These are phyloP conservation scores for Myrica gale DNA, from an alignment of 306 rosid species.

Conservation along the genomic window DNA sequence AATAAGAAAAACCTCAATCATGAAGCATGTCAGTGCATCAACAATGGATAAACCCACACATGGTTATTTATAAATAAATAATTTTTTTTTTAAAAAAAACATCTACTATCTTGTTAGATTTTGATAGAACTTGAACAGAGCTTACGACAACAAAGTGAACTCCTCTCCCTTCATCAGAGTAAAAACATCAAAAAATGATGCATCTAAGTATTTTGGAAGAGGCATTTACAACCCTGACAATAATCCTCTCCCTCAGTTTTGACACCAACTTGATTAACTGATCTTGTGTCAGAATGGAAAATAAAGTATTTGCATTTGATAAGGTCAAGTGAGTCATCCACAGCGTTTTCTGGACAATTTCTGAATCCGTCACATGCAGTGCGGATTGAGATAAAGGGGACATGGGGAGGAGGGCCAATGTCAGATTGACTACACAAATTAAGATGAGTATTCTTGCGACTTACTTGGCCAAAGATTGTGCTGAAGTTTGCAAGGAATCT, in stretches of 20 bases:
- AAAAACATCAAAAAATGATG: too few relatives aligned
- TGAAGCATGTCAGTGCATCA: constrained; percentile 16
- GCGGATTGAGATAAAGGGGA: constrained; percentile 1
- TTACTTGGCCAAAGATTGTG: constrained; percentile 94
- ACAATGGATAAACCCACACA: neutral
- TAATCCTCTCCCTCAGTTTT: neutral
- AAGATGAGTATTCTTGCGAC: constrained; percentile 12
- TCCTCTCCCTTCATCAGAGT: neutral
- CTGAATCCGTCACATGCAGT: neutral
- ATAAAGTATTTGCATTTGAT: neutral
- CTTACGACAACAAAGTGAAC: neutral
- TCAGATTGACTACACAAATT: constrained; percentile 1
- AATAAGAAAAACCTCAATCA: constrained; percentile 19
- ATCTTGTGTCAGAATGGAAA: neutral
- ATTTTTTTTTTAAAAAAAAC: neutral
- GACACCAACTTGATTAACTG: neutral
- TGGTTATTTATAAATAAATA: too few relatives aligned
- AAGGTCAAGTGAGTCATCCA: neutral
- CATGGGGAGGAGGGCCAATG: neutral
- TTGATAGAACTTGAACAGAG: neutral
- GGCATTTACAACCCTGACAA: neutral
- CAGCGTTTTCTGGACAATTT: neutral
- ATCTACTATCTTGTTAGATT: neutral
- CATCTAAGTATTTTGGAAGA: neutral
- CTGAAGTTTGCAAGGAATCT: constrained; percentile 60